phyloP scores from a whole-genome alignment of 306 rosid species.

The Abrus precatorius region DNA sequence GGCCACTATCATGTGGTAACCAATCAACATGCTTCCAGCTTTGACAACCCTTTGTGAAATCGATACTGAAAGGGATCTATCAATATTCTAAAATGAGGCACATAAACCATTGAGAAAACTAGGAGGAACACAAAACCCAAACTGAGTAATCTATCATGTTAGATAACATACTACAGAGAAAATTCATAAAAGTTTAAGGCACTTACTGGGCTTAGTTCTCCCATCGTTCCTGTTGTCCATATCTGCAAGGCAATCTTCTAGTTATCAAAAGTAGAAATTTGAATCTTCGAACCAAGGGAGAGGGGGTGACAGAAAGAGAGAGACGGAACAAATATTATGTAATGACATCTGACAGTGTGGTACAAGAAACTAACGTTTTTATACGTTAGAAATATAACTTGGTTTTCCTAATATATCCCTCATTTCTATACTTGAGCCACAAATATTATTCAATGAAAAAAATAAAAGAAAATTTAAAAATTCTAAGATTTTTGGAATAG shows the following conservation, averaged over 20 bases:
- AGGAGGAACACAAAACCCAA: conserved; percentile 11
- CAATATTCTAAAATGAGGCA: conserved; percentile 11
- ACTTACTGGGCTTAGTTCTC: conserved; percentile 90
- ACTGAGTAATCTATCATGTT: background rate
- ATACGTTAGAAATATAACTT: background rate
- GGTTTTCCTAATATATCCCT: conserved; percentile 3
- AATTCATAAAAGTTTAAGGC: background rate
- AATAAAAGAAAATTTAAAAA: background rate
- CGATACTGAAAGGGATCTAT: background rate
- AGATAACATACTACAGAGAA: background rate
- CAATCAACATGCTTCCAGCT: background rate
- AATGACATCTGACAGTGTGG: background rate
- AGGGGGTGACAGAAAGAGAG: background rate
- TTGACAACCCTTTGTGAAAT: background rate
- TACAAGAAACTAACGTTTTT: background rate
- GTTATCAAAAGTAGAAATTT: conserved; percentile 29
- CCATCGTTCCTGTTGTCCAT: conserved; percentile 95
- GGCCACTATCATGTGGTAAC: background rate
- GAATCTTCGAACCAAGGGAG: background rate
- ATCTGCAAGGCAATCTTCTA: conserved; percentile 59
- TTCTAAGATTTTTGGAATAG: conserved; percentile 19
- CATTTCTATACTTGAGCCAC: background rate
- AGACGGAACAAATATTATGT: background rate
- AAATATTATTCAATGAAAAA: background rate
- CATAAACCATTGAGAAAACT: background rate